Evolutionary conservation across 768 basidiomycete genomes (phyloP).

Genomic region (Tricholoma bakamatsutake): DNA sequence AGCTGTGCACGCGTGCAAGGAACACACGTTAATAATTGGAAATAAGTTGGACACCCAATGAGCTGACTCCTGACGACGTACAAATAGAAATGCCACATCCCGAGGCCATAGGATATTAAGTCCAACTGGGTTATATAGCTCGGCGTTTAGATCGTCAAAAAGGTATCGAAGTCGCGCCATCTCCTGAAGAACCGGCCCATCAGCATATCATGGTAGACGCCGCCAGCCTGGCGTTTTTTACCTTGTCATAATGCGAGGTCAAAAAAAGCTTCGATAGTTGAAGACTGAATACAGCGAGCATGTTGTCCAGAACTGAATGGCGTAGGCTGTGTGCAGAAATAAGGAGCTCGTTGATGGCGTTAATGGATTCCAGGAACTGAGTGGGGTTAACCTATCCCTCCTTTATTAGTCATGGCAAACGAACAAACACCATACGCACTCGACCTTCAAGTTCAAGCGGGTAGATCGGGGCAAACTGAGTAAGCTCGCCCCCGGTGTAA

Average conservation of each 20-base stretch:
- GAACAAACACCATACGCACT: conserved; percentile 40
- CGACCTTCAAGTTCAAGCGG: conserved; percentile 91
- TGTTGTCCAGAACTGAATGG: conserved; percentile 72
- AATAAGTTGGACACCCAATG: conserved; percentile 7
- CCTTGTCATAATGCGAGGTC: conserved; percentile 80
- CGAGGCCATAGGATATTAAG: conserved; percentile 85
- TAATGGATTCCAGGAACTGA: conserved; percentile 86
- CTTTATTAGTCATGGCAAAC: conserved; percentile 6
- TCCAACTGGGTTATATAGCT: conserved; percentile 79
- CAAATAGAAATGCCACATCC: conserved; percentile 85
- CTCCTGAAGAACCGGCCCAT: conserved; percentile 45
- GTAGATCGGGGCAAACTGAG: conserved; percentile 86
- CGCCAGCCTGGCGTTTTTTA: conserved; percentile 19
- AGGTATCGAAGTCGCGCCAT: conserved; percentile 59
- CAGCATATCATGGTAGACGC: neutral
- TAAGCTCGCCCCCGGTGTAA: conserved; percentile 83
- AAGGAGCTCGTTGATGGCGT: conserved; percentile 82
- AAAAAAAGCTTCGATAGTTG: conserved; percentile 71
- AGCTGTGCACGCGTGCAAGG: conserved; percentile 43
- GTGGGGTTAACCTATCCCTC: conserved; percentile 75
- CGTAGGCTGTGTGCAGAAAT: conserved; percentile 80
- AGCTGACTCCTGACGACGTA: conserved; percentile 38
- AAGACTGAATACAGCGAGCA: conserved; percentile 70
- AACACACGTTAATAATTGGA: conserved; percentile 7
- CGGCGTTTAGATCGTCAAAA: conserved; percentile 64